These are phyloP conservation scores for Paramyrothecium sp. DNA, from an alignment of 2,329 filamentous ascomycete genomes.

Conservation along the genomic window DNA sequence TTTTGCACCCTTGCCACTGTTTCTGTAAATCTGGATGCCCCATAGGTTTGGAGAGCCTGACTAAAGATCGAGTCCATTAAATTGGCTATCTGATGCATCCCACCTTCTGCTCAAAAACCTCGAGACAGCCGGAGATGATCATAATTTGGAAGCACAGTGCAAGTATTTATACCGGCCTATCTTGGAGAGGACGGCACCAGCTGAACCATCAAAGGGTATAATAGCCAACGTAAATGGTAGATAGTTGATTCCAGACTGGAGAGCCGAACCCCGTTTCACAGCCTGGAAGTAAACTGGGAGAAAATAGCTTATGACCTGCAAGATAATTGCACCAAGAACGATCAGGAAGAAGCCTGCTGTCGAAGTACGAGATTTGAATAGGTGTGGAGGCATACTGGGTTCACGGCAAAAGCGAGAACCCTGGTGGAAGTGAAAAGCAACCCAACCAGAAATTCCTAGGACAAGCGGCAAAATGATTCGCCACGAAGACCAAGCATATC, in stretches of 20 bases:
- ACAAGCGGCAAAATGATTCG: constrained; percentile 38
- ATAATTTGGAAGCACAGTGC: background rate
- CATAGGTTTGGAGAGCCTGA: no score
- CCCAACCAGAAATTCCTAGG: constrained; percentile 29
- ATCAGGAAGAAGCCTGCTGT: constrained; percentile 22
- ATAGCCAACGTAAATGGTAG: constrained; percentile 2
- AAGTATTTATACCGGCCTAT: background rate
- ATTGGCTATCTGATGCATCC: no score
- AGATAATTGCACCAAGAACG: constrained; percentile 28
- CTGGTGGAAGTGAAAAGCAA: constrained; percentile 16
- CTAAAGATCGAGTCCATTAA: no score
- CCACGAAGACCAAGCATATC: constrained; percentile 35
- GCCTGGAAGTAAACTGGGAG: constrained; percentile 10
- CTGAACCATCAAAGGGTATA: background rate
- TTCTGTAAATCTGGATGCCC: no score
- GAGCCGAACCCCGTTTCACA: background rate
- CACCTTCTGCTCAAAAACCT: no score
- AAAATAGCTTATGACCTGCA: constrained; percentile 6
- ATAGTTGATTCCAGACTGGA: background rate
- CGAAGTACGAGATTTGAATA: constrained; percentile 14
- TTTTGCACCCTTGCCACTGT: no score
- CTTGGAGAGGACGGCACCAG: background rate
- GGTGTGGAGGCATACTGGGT: constrained; percentile 11
- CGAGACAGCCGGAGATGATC: no score
- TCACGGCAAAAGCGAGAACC: constrained; percentile 4